phyloP scores from a whole-genome alignment of 495 filamentous ascomycete genomes.

The Glarea lozoyensis region DNA sequence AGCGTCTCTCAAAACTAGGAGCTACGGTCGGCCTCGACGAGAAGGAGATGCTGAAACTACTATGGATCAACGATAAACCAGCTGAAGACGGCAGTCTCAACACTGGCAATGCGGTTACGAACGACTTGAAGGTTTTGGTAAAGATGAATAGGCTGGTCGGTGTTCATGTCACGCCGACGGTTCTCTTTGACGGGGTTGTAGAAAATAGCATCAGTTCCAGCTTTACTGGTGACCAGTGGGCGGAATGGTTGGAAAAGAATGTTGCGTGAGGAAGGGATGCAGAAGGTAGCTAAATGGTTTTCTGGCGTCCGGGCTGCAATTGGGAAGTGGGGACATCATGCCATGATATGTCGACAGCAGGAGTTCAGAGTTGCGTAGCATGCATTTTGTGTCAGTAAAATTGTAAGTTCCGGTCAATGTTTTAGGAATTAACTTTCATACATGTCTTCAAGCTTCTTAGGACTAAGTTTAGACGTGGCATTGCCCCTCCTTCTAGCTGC shows the following conservation, averaged over 20 bases:
- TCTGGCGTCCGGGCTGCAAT: too few relatives aligned
- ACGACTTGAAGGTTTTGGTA: conserved; percentile 76
- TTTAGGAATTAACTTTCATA: too few relatives aligned
- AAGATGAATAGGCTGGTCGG: conserved; percentile 71
- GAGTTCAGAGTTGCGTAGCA: too few relatives aligned
- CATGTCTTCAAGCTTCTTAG: too few relatives aligned
- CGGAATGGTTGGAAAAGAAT: conserved; percentile 74
- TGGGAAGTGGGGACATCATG: too few relatives aligned
- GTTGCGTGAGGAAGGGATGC: conserved; percentile 40
- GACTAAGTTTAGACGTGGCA: too few relatives aligned
- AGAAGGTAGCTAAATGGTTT: too few relatives aligned
- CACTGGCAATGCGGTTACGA: conserved; percentile 66
- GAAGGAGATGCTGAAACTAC: conserved; percentile 49
- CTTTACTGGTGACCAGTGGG: conserved; percentile 74
- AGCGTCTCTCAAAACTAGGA: conserved; percentile 56
- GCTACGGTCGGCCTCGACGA: conserved; percentile 62
- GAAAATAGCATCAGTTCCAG: conserved; percentile 67
- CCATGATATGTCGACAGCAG: too few relatives aligned
- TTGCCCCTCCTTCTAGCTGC: too few relatives aligned
- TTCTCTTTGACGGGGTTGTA: conserved; percentile 79
- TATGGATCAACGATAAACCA: conserved; percentile 55
- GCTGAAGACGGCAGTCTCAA: conserved; percentile 58
- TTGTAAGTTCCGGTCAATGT: too few relatives aligned
- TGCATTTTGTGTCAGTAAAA: too few relatives aligned
- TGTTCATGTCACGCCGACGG: conserved; percentile 84